Evolutionary conservation across 1,284 basidiomycete species (phyloP).

Genomic region (Coniferiporia weirii): DNA sequence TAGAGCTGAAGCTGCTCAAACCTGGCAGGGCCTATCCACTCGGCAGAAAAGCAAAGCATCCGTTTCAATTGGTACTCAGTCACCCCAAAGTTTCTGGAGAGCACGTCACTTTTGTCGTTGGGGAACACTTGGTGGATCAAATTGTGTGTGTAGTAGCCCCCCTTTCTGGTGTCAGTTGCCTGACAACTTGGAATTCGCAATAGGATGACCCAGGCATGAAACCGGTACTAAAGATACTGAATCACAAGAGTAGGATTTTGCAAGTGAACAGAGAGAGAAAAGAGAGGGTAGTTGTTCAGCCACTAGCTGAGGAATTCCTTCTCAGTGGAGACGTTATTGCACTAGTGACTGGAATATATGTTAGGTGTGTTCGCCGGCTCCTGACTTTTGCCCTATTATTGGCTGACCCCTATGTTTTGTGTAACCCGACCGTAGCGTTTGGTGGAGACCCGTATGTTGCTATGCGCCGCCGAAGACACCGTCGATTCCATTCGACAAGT

Average conservation of each 20-base stretch:
- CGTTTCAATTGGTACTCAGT: conserved; percentile 40
- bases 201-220: conserved; percentile 19
- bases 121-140: conserved; percentile 41
- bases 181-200: background rate
- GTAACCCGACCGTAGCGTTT: conserved; percentile 33
- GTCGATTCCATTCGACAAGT: conserved; percentile 35
- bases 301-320: conserved; percentile 31
- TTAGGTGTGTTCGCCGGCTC: conserved; percentile 35
- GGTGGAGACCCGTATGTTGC: conserved; percentile 50
- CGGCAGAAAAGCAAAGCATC: conserved; percentile 46
- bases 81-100: conserved; percentile 57
- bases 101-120: conserved; percentile 52
- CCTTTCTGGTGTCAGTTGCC: background rate
- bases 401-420: conserved; percentile 5
- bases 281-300: conserved; percentile 25
- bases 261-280: conserved; percentile 23
- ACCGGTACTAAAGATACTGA: conserved; percentile 41
- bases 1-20: conserved; percentile 61
- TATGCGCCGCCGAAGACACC: conserved; percentile 33
- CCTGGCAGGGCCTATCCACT: conserved; percentile 45
- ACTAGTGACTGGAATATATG: conserved; percentile 37
- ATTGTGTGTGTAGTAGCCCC: conserved; percentile 38
- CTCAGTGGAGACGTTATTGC: conserved; percentile 46
- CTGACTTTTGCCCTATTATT: conserved; percentile 9
- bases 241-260: conserved; percentile 41